A percentile compares a stretch with the other conserved stretches of the same genome.
These are phyloP conservation scores for Bertia moriformis DNA, from an alignment of 2,329 filamentous ascomycete genomes.

Conservation along the genomic window DNA sequence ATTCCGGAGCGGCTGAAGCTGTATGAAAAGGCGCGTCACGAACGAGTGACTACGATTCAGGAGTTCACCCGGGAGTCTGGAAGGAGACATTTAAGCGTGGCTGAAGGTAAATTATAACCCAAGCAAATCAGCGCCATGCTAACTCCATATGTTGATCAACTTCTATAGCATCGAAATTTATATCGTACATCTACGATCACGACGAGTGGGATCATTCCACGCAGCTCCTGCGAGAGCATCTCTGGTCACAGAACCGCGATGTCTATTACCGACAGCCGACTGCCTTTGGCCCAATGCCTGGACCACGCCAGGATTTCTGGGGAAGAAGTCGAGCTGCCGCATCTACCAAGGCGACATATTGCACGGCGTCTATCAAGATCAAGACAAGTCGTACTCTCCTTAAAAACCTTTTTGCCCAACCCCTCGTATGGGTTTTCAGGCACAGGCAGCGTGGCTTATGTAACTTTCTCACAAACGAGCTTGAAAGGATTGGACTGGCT, in stretches of 20 bases:
- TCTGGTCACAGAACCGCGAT: constrained; percentile 20
- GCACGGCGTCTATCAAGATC: constrained; percentile 30
- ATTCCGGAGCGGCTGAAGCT: constrained; percentile 39
- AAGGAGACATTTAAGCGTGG: no score
- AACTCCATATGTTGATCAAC: no score
- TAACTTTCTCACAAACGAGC: constrained; percentile 5
- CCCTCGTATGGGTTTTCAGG: constrained; percentile 8
- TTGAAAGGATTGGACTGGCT: constrained; percentile 16
- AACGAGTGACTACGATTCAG: constrained; percentile 42
- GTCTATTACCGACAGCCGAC: constrained; percentile 27
- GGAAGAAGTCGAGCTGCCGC: constrained; percentile 7
- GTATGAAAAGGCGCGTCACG: constrained; percentile 41
- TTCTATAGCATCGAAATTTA: constrained; percentile 21
- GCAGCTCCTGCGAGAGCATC: constrained; percentile 31
- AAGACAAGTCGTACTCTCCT: constrained; percentile 28
- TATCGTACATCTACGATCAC: constrained; percentile 37
- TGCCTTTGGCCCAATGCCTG: constrained; percentile 28
- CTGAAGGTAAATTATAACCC: constrained; percentile 23
- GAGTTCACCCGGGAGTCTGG: constrained; percentile 33
- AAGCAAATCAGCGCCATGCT: no score
- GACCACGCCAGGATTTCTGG: constrained; percentile 21
- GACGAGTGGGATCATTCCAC: constrained; percentile 41
- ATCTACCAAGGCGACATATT: constrained; percentile 18
- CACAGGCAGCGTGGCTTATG: constrained; percentile 13
- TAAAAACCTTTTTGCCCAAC: constrained; percentile 15